phyloP scores from a whole-genome alignment of 306 rosid genomes.

The Elaeagnus macrophylla region DNA sequence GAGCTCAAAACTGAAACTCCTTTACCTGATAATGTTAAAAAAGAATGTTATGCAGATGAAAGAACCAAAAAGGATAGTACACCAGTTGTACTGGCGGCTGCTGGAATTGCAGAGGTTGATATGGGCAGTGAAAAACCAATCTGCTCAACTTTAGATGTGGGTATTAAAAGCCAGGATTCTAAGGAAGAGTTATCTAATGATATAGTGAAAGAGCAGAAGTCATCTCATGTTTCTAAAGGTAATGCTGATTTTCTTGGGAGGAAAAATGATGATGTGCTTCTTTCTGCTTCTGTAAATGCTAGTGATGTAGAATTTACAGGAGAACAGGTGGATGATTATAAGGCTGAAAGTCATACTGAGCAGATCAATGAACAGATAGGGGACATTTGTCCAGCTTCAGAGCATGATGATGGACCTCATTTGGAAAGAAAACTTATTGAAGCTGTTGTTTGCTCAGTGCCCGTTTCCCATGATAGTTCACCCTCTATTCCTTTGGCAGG shows the following conservation, averaged over 20 bases:
- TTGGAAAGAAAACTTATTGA: conserved; percentile 21
- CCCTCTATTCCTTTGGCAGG: conserved; percentile 12
- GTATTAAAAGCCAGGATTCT: conserved; percentile 22
- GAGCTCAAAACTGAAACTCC: conserved; percentile 21
- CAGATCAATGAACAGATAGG: conserved; percentile 17
- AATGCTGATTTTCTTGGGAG: conserved; percentile 14
- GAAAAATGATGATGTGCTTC: conserved; percentile 14
- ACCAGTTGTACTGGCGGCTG: conserved; percentile 27
- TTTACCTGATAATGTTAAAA: conserved; percentile 33
- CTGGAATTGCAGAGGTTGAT: conserved; percentile 29
- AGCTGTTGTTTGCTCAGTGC: conserved; percentile 1
- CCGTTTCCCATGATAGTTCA: conserved; percentile 11
- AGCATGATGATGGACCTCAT: conserved; percentile 9
- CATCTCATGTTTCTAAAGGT: conserved; percentile 12
- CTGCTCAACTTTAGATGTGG: conserved; percentile 37
- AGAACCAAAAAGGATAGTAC: conserved; percentile 23
- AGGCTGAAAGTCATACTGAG: conserved; percentile 14
- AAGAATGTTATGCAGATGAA: conserved; percentile 27
- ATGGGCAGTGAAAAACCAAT: conserved; percentile 40
- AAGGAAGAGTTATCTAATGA: conserved; percentile 15
- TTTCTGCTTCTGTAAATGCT: conserved; percentile 23
- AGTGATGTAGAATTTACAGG: conserved; percentile 15
- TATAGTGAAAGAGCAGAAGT: conserved; percentile 4
- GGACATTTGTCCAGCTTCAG: conserved; percentile 7
- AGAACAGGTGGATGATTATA: conserved; percentile 18